Conservation (phyloP, 1,139 yeast genomes). For the Chernovozyma aurita region DNA sequence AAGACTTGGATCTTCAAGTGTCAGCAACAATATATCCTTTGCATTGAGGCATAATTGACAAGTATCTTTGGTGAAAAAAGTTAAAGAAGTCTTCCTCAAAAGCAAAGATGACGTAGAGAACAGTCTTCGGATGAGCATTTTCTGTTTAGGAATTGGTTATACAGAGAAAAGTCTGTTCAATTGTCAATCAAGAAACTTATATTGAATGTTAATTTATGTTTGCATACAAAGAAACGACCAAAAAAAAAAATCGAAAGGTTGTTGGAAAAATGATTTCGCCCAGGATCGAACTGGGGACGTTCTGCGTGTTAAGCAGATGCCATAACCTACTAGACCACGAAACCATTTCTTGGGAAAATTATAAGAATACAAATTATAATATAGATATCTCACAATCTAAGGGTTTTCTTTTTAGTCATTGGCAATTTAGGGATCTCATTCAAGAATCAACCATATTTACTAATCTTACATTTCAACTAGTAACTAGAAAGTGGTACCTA, state of each 20-base stretch:
- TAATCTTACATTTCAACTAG: too few species aligned
- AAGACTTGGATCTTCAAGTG: constrained; percentile 26
- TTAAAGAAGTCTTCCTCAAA: constrained; percentile 25
- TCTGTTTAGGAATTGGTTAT: too few species aligned
- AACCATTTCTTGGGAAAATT: constrained; percentile 21
- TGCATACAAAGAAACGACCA: too few species aligned
- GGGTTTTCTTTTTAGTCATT: too few species aligned
- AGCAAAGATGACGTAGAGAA: constrained; percentile 1
- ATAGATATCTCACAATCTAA: too few species aligned
- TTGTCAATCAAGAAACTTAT: too few species aligned
- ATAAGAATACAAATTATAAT: too few species aligned
- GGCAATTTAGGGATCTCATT: too few species aligned
- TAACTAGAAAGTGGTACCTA: too few species aligned
- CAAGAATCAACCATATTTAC: too few species aligned
- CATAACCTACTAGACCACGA: constrained; percentile 98
- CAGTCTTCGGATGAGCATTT: constrained; percentile 5
- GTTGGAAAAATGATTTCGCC: constrained; percentile 82
- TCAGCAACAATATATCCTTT: constrained; percentile 43
- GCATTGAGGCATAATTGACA: constrained; percentile 82
- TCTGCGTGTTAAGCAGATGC: constrained; percentile 99
- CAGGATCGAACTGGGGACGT: constrained; percentile 99
- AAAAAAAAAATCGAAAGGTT: constrained; percentile 3
- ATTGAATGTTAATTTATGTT: too few species aligned
- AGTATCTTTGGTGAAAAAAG: constrained; percentile 72
- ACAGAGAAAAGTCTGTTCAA: too few species aligned